These are phyloP conservation scores for Termitomyces sp. DNA, from an alignment of 768 basidiomycete genomes.

Conservation along the genomic window DNA sequence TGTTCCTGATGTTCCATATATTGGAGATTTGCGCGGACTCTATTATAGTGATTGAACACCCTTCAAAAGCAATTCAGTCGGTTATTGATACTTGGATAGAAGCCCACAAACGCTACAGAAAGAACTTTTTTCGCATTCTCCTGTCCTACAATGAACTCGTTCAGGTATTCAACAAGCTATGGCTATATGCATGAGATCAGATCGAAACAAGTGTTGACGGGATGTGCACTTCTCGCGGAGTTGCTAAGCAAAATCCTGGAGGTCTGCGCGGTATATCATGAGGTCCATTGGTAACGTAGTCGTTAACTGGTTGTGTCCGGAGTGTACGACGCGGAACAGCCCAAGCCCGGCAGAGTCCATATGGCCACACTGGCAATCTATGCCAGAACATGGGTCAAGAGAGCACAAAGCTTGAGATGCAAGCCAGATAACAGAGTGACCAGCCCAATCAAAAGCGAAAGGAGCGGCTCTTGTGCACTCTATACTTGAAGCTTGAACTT, in stretches of 20 bases:
- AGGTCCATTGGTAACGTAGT: conserved; percentile 31
- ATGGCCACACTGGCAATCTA: conserved; percentile 13
- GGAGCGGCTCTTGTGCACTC: neutral
- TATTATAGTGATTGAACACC: conserved; percentile 94
- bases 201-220: neutral
- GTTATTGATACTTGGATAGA: neutral
- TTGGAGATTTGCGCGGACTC: conserved; percentile 69
- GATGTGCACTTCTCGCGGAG: conserved; percentile 45
- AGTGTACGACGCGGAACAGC: conserved; percentile 33
- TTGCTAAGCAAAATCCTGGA: conserved; percentile 52
- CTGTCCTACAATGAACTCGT: conserved; percentile 90
- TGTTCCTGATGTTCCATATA: conserved; percentile 37
- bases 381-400: conserved; percentile 13
- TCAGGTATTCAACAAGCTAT: conserved; percentile 81
- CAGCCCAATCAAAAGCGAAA: neutral
- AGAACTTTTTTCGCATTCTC: conserved; percentile 90
- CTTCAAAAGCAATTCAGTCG: conserved; percentile 35
- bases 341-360: conserved; percentile 22
- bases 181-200: conserved; percentile 9
- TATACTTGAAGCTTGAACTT: no score
- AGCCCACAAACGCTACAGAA: conserved; percentile 78
- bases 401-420: neutral
- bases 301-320: conserved; percentile 57
- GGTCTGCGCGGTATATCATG: conserved; percentile 30
- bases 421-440: neutral